phyloP scores from a whole-genome alignment of 148 eudicot species.

The Spergularia bocconei region DNA sequence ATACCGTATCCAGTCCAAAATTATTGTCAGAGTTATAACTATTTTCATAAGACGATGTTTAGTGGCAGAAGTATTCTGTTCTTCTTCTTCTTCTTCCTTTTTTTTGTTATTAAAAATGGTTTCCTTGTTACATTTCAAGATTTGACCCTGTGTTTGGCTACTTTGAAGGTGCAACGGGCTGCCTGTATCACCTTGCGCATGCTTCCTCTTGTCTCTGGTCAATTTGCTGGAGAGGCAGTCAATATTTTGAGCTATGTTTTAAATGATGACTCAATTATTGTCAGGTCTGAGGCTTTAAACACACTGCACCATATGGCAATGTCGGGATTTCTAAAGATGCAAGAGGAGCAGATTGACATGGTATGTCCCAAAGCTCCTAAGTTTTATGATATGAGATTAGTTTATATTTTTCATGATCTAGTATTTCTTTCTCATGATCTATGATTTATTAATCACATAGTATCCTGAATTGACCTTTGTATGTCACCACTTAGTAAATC shows the following conservation, averaged over 20 bases:
- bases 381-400: background rate
- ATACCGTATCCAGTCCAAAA: background rate
- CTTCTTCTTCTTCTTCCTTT: background rate
- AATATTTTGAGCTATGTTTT: slow-evolving; percentile 61
- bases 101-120: too few relatives aligned
- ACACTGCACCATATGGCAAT: slow-evolving; percentile 59
- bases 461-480: background rate
- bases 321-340: slow-evolving; percentile 50
- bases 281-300: slow-evolving; percentile 62
- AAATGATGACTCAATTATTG: slow-evolving; percentile 76
- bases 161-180: slow-evolving; percentile 75
- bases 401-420: background rate
- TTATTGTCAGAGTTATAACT: background rate
- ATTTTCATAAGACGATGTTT: background rate
- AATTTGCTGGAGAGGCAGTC: slow-evolving; percentile 61
- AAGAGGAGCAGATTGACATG: slow-evolving; percentile 61
- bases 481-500: background rate
- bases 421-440: background rate
- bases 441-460: background rate
- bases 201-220: slow-evolving; percentile 47
- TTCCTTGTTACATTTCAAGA: slow-evolving; percentile 6
- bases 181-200: slow-evolving; percentile 65
- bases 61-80: background rate
- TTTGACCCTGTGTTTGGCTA: slow-evolving; percentile 25
- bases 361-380: slow-evolving; percentile 35